These are phyloP conservation scores for Avicennia marina DNA, from an alignment of 257 asterid genomes.

Conservation along the genomic window DNA sequence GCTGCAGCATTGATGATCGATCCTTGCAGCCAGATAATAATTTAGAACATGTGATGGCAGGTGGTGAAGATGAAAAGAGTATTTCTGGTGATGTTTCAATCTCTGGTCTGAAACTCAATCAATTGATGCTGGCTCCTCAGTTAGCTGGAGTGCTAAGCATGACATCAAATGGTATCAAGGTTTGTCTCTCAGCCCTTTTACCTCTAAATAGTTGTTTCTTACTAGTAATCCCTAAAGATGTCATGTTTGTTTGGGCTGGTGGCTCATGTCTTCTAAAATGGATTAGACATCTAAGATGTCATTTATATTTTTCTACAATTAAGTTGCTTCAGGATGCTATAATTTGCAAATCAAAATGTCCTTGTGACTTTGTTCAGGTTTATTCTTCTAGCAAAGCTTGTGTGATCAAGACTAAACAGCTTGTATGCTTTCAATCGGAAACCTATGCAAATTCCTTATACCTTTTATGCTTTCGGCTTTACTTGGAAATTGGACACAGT, in stretches of 20 bases:
- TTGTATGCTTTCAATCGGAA: conserved; percentile 4
- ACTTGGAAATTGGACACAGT: not conserved
- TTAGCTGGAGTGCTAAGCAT: conserved; percentile 82
- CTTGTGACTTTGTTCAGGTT: conserved; percentile 7
- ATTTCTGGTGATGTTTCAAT: conserved; percentile 88
- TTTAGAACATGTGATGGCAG: conserved; percentile 29
- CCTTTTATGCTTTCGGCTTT: conserved; percentile 2
- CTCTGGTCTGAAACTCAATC: conserved; percentile 93
- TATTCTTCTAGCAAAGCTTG: not conserved
- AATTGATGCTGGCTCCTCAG: conserved; percentile 97
- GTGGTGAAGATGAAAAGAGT: conserved; percentile 37
- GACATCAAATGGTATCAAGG: conserved; percentile 74
- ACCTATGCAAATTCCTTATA: not conserved
- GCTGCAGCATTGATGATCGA: conserved; percentile 27
- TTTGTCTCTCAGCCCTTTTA: conserved; percentile 28
- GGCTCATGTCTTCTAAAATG: conserved; percentile 11
- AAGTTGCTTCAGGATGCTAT: conserved; percentile 16
- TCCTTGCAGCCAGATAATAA: conserved; percentile 29
- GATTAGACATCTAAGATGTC: not conserved
- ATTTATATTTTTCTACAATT: not conserved
- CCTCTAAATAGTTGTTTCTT: conserved; percentile 17
- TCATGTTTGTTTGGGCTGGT: conserved; percentile 11
- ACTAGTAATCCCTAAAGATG: conserved; percentile 11
- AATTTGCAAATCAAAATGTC: not conserved
- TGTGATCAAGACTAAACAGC: not conserved